Conservation (phyloP, 495 filamentous ascomycete genomes). For the Penicillium pancosmium region DNA sequence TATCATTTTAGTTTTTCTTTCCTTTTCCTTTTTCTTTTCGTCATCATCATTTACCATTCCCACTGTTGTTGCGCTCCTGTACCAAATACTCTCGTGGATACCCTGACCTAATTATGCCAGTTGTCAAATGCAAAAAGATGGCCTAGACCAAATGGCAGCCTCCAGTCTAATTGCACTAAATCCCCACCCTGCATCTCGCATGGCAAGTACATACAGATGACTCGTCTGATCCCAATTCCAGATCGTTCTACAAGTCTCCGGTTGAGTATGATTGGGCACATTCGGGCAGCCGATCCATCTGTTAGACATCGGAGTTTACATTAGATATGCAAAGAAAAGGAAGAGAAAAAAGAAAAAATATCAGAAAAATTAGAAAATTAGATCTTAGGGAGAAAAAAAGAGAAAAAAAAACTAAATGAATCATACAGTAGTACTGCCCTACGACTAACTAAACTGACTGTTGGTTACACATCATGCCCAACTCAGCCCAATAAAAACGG, state of each 20-base stretch:
- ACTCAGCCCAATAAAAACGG: slow-evolving; percentile 13
- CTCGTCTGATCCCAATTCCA: slow-evolving; percentile 9
- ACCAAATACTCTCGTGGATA: slow-evolving; percentile 5
- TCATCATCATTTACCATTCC: neutral
- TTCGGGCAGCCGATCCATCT: slow-evolving; percentile 22
- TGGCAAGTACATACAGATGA: slow-evolving; percentile 4
- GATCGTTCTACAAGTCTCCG: slow-evolving; percentile 10
- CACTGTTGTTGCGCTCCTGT: neutral
- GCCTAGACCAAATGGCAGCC: neutral
- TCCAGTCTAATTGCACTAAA: slow-evolving; percentile 1
- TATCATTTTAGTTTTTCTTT: slow-evolving; percentile 20
- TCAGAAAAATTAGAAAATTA: too few species aligned
- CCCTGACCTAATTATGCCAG: neutral
- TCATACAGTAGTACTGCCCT: too few species aligned
- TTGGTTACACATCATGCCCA: slow-evolving; percentile 15
- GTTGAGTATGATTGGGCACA: slow-evolving; percentile 24
- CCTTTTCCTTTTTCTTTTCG: neutral
- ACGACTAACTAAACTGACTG: neutral
- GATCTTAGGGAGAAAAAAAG: too few species aligned
- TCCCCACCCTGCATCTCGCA: slow-evolving; percentile 3
- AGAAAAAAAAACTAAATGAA: too few species aligned
- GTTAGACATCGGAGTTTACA: neutral
- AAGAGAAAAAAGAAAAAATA: too few species aligned
- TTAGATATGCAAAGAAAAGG: neutral
- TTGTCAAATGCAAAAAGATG: neutral